phyloP scores from a whole-genome alignment of 2,329 filamentous ascomycete species.

The Zasmidium angulare region DNA sequence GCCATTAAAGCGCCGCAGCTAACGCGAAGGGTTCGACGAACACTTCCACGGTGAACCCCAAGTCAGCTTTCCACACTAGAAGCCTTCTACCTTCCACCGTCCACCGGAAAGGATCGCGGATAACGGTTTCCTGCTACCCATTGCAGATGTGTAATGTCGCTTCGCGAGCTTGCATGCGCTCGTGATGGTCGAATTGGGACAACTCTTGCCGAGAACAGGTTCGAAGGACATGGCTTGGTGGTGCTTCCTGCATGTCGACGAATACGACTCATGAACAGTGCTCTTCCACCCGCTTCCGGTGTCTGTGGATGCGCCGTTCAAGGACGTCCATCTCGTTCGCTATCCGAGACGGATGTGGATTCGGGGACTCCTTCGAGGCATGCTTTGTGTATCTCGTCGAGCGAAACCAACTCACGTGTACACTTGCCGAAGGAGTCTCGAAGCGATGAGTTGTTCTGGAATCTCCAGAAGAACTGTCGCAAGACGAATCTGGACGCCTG shows the following conservation, averaged over 20 bases:
- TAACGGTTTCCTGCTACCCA: neutral
- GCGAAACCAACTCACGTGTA: neutral
- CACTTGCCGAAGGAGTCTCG: neutral
- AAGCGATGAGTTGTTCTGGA: neutral
- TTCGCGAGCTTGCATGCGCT: neutral
- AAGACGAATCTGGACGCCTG: neutral
- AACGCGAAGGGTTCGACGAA: conserved; percentile 1
- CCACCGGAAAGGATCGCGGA: neutral
- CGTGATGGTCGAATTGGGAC: neutral
- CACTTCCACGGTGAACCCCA: neutral
- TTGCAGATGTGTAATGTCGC: neutral
- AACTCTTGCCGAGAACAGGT: neutral
- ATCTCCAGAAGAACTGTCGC: too few relatives aligned
- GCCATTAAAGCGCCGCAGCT: neutral
- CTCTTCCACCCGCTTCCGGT: neutral
- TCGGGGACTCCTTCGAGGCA: neutral
- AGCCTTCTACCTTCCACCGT: neutral
- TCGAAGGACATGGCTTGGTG: neutral
- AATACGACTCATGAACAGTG: neutral
- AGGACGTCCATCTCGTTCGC: neutral
- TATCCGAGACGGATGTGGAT: neutral
- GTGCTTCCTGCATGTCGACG: neutral
- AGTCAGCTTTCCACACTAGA: neutral
- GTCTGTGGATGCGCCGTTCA: neutral
- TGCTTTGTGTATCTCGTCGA: neutral